Conservation (phyloP, 345 rosid species). For the Limnanthes douglasii region DNA sequence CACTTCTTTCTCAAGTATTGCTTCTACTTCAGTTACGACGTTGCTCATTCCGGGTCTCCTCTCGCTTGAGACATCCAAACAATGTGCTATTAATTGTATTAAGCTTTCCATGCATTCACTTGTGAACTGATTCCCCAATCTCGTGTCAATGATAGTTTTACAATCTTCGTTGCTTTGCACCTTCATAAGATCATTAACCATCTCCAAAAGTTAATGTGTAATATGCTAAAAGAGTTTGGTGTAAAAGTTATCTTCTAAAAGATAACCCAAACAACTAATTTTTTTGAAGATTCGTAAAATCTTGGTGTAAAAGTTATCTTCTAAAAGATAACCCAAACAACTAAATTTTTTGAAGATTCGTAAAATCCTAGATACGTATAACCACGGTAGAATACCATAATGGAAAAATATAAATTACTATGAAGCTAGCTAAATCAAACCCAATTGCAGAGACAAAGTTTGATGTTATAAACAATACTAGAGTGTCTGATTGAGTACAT, state of each 20-base stretch:
- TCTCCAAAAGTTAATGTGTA: too few relatives aligned
- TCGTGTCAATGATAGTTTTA: conserved; percentile 41
- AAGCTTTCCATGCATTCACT: conserved; percentile 72
- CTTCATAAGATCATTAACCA: conserved; percentile 20
- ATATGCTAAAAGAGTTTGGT: too few relatives aligned
- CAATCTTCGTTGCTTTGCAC: conserved; percentile 43
- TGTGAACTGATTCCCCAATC: conserved; percentile 57
- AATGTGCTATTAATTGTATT: conserved; percentile 34
- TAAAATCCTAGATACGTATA: too few relatives aligned
- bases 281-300: not conserved
- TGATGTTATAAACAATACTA: too few relatives aligned
- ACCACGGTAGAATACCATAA: too few relatives aligned
- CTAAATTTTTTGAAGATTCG: too few relatives aligned
- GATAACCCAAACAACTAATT: not conserved
- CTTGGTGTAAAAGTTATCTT: not conserved
- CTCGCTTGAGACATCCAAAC: conserved; percentile 65
- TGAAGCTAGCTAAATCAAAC: too few relatives aligned
- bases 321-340: not conserved
- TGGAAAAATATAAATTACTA: too few relatives aligned
- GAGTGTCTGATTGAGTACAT: conserved; percentile 11
- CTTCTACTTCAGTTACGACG: conserved; percentile 64
- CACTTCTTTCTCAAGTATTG: conserved; percentile 65
- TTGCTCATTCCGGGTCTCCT: conserved; percentile 62
- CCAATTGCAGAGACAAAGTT: too few relatives aligned
- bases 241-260: too few relatives aligned